phyloP scores from a whole-genome alignment of 192 early-diverging fungal species.

The Paraglomus brasilianum region DNA sequence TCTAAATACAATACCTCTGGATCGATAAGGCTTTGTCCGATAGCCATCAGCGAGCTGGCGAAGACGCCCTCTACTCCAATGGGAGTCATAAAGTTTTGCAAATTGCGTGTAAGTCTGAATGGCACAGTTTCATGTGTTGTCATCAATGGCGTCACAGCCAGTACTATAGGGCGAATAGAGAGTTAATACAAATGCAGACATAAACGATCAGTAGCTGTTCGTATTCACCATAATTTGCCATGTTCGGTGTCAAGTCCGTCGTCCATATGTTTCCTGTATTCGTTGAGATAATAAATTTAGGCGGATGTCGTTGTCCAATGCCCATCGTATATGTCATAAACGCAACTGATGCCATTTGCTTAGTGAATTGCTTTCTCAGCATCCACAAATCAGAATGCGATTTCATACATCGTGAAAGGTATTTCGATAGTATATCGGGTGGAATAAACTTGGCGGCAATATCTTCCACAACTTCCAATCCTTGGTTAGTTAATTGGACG shows the following conservation, averaged over 20 bases:
- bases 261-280: slow-evolving; percentile 84
- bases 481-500: slow-evolving; percentile 70
- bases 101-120: slow-evolving; percentile 97
- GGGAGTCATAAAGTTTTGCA: slow-evolving; percentile 92
- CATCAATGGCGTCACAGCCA: slow-evolving; percentile 44
- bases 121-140: slow-evolving; percentile 86
- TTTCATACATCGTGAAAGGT: slow-evolving; percentile 52
- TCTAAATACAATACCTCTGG: slow-evolving; percentile 55
- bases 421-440: slow-evolving; percentile 72
- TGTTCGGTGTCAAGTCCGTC: slow-evolving; percentile 82
- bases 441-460: slow-evolving; percentile 85
- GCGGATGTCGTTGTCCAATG: slow-evolving; percentile 82
- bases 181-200: not conserved
- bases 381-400: slow-evolving; percentile 92
- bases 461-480: slow-evolving; percentile 85
- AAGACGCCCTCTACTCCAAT: slow-evolving; percentile 94
- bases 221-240: slow-evolving; percentile 2
- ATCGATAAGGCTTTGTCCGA: slow-evolving; percentile 78
- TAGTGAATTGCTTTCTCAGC: slow-evolving; percentile 91
- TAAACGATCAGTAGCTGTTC: not conserved
- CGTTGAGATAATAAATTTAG: slow-evolving; percentile 86
- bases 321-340: slow-evolving; percentile 93
- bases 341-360: slow-evolving; percentile 83
- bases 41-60: slow-evolving; percentile 77
- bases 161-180: slow-evolving; percentile 36